These are phyloP conservation scores for Eucalyptus decipiens DNA, from an alignment of 345 rosid genomes.

Conservation along the genomic window DNA sequence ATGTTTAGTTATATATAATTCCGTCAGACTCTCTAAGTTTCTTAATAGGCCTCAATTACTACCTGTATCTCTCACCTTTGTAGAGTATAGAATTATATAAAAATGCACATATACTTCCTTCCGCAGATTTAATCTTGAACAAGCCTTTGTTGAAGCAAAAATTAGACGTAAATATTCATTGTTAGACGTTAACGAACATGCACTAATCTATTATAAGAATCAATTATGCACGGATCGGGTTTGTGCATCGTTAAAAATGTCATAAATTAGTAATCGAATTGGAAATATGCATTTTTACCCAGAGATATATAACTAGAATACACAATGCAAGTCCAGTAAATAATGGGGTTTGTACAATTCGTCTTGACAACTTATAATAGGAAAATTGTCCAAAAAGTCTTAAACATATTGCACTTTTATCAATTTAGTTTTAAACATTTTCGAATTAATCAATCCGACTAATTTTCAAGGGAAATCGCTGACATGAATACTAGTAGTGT, in stretches of 20 bases:
- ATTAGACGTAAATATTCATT: background rate
- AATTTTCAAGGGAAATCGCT: too few species aligned
- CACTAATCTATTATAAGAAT: background rate
- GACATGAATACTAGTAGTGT: too few species aligned
- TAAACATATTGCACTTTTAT: too few species aligned
- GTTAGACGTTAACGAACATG: background rate
- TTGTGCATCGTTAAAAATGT: background rate
- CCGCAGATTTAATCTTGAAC: background rate
- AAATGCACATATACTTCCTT: background rate
- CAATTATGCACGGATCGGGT: background rate
- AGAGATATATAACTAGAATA: background rate
- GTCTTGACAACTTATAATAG: background rate
- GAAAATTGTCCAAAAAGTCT: too few species aligned
- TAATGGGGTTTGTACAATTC: background rate
- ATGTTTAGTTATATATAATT: background rate
- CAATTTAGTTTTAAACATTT: too few species aligned
- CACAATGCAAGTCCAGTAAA: background rate
- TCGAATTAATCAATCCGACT: rapidly evolving
- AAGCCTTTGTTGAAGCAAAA: background rate
- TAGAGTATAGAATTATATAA: background rate
- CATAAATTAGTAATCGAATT: background rate
- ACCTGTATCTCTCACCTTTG: background rate
- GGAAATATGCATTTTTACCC: background rate
- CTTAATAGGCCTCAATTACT: background rate
- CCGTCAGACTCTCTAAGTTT: background rate